Conservation (phyloP, 2,329 filamentous ascomycete genomes). For the Fusarium cicatricum region DNA sequence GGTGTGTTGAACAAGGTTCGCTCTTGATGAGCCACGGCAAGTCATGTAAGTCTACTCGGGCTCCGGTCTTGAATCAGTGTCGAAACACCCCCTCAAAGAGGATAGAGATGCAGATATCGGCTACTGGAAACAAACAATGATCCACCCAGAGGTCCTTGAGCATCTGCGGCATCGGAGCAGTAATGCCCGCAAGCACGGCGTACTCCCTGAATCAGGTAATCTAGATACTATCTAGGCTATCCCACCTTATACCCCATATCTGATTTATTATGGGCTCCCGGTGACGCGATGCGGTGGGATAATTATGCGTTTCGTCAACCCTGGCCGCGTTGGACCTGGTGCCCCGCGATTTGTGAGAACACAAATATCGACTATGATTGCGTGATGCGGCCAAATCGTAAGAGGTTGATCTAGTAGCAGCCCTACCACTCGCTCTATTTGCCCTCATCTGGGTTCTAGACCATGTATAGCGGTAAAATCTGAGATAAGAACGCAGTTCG, state of each 20-base stretch:
- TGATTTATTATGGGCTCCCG: conserved; percentile 11
- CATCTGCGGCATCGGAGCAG: background rate
- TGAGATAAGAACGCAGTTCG: background rate
- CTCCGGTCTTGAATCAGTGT: no score
- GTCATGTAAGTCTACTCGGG: no score
- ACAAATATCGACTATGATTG: conserved; percentile 18
- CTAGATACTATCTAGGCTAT: no score
- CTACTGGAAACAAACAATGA: no score
- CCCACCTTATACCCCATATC: background rate
- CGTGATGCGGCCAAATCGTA: conserved; percentile 11
- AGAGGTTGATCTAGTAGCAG: background rate
- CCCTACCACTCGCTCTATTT: background rate
- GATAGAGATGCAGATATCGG: no score
- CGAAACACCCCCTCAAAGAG: no score
- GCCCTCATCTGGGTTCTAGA: no score
- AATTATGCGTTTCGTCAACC: conserved; percentile 2
- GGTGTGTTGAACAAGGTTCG: no score
- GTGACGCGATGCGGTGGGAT: no score
- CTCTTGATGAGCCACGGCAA: no score
- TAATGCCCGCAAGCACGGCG: background rate
- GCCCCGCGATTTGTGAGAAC: conserved; percentile 7
- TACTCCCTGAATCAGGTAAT: background rate
- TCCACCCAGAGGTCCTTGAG: no score
- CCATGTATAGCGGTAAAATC: no score
- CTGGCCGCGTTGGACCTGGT: background rate